Base-by-base conservation (phyloP, 768 basidiomycete genomes). In the Mycena leptocephala region DNA sequence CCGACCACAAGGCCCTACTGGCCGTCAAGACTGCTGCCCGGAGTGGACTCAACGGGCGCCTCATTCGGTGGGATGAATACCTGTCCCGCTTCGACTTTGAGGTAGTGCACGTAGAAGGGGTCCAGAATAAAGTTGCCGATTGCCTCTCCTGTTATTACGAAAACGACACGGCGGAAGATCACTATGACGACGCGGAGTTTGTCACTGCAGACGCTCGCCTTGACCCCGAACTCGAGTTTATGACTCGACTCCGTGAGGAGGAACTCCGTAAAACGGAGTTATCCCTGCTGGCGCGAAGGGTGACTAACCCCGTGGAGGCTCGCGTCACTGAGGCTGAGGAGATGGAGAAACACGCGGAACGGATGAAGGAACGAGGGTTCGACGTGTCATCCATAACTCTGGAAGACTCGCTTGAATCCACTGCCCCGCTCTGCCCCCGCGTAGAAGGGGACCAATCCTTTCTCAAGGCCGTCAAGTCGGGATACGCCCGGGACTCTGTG, bases 61-160 rank as follows among this genome's bases (percentile, higher is more conserved):
- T 65, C 24, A 41, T 65, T 10, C 63, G 63, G 1, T 65, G 63
- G 63, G 63, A 65, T 26, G 63, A 65, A n/a, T 65, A 65, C 14
- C 28, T 65, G 24, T 65, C 63, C 41, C 63, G 63, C 1, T 65
- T 65, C 37, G 63, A 65, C 39, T 65, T 65, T 20, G 63, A 65
- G 41, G 22, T 65, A 3, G 22, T 48, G 2, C 63, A 65, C 24
- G 43, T 65, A 2, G 63, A 65, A 26, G 63, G 63, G 9, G 43
- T 30, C 11, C 43, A 43, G 39, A 65, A 65, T 30, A 65, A 65
- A 43, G 63, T 65, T 8, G 63, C 63, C 11, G 63, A 65, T 26
- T 65, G 63, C 32, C 20, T 66, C 5, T 66, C 65, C 0, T 46
- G 65, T 6, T 53, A 51, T 26, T 66, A 66, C 28, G 65, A 66